These are phyloP conservation scores for Schwanniomyces yamadae DNA, from an alignment of 805 yeast genomes.

Conservation along the genomic window DNA sequence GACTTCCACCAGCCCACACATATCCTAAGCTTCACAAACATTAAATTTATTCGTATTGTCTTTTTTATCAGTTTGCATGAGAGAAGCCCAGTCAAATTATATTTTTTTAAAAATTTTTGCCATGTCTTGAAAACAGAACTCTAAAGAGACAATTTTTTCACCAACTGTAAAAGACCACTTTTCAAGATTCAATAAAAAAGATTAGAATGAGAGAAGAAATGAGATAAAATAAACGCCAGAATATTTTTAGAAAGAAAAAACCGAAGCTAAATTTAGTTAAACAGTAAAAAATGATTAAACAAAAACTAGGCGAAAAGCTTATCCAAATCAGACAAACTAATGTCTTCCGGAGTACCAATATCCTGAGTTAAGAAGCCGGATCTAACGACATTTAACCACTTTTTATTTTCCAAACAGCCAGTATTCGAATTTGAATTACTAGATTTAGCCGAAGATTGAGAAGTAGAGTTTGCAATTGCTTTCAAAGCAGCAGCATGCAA, in stretches of 20 bases:
- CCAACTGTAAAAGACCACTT: too few species aligned
- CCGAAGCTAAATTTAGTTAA: constrained; percentile 2
- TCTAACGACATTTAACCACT: constrained; percentile 73
- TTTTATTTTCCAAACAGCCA: constrained; percentile 40
- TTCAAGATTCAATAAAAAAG: constrained; percentile 2
- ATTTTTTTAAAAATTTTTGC: too few species aligned
- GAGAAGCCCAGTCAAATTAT: too few species aligned
- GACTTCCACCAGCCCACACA: too few species aligned
- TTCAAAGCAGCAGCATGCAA: constrained; percentile 65
- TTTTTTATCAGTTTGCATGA: too few species aligned
- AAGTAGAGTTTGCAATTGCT: constrained; percentile 41
- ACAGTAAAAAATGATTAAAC: background rate
- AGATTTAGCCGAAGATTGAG: constrained; percentile 22
- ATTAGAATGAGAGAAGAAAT: background rate
- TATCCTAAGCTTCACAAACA: too few species aligned
- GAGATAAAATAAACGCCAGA: constrained; percentile 3
- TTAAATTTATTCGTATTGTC: too few species aligned
- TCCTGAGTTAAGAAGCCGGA: constrained; percentile 78
- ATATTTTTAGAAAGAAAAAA: constrained; percentile 1
- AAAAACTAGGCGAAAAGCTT: constrained; percentile 31
- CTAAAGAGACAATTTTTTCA: too few species aligned
- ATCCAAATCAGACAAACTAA: constrained; percentile 64
- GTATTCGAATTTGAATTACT: constrained; percentile 11
- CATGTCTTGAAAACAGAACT: too few species aligned
- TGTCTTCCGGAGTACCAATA: constrained; percentile 75